Evolutionary conservation across 805 yeast species (phyloP).

Genomic region (Wickerhamiella occidentalis): DNA sequence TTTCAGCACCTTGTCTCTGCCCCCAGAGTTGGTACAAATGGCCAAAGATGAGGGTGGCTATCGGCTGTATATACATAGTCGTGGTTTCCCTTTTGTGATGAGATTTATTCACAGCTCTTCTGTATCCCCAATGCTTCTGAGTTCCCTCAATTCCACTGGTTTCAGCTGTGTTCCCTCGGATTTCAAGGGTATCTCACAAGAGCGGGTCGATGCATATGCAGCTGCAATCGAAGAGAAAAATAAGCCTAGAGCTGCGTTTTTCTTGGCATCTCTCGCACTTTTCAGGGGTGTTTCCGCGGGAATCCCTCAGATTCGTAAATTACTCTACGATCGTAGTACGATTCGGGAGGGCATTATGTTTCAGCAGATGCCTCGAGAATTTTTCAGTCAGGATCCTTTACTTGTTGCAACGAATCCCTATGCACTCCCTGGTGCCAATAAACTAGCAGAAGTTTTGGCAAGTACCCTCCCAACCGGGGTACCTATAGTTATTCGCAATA

Average conservation of each 20-base stretch:
- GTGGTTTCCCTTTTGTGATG: conserved; percentile 62
- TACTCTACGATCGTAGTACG: conserved; percentile 66
- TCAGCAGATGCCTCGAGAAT: conserved; percentile 44
- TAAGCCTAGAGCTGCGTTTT: conserved; percentile 6
- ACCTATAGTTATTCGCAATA: conserved; percentile 44
- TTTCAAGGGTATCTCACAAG: background rate
- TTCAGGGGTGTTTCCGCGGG: conserved; percentile 26
- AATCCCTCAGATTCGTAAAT: conserved; percentile 46
- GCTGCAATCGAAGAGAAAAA: background rate
- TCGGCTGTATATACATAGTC: conserved; percentile 57
- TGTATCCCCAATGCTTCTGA: background rate
- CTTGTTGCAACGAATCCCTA: conserved; percentile 58
- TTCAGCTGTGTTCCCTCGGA: conserved; percentile 5
- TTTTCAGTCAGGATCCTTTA: conserved; percentile 57
- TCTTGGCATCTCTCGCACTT: conserved; percentile 3
- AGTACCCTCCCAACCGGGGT: conserved; percentile 49
- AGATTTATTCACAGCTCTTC: conserved; percentile 32
- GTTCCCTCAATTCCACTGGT: conserved; percentile 6
- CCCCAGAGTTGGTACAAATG: conserved; percentile 37
- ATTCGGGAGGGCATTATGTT: conserved; percentile 65
- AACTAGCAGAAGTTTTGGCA: conserved; percentile 41
- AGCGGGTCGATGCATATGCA: background rate
- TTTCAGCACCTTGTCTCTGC: conserved; percentile 40
- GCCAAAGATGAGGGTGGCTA: conserved; percentile 49
- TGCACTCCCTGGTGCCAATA: conserved; percentile 51